These are phyloP conservation scores for Epichloe hybrida DNA, from an alignment of 2,329 filamentous ascomycete species.

Conservation along the genomic window DNA sequence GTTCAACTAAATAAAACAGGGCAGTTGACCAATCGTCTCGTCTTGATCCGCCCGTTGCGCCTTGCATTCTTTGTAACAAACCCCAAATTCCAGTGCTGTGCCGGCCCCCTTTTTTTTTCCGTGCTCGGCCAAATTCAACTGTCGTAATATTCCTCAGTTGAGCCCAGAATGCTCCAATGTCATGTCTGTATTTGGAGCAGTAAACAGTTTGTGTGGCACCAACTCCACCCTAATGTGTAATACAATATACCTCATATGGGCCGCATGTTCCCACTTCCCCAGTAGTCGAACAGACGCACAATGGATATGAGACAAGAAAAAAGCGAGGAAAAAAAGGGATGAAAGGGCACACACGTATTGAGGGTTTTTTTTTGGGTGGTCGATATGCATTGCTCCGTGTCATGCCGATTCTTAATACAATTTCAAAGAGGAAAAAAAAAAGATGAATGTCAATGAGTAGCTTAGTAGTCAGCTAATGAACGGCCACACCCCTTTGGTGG, in stretches of 20 bases:
- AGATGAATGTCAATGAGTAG: conserved; percentile 3
- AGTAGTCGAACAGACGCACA: conserved; percentile 11
- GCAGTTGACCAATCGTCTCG: not conserved
- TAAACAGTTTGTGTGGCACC: conserved; percentile 15
- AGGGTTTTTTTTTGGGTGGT: conserved; percentile 12
- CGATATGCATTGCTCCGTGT: conserved; percentile 37
- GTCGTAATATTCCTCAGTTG: conserved; percentile 17
- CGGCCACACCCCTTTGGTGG: not conserved
- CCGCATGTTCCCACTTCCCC: conserved; percentile 12
- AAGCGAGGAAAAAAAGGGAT: conserved; percentile 9
- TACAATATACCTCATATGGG: conserved; percentile 15
- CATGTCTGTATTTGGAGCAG: conserved; percentile 15
- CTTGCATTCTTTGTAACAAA: conserved; percentile 3
- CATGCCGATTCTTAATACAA: conserved; percentile 34
- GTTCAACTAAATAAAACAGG: not conserved
- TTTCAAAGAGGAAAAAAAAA: conserved; percentile 10
- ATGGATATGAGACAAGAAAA: conserved; percentile 8
- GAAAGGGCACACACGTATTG: not conserved
- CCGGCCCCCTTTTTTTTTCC: not conserved
- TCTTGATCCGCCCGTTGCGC: not conserved
- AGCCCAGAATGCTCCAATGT: conserved; percentile 18
- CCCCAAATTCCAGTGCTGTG: conserved; percentile 6
- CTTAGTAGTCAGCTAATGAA: not conserved
- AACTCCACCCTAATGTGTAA: conserved; percentile 17
- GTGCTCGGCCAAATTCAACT: conserved; percentile 11